Evolutionary conservation across 768 basidiomycete genomes (phyloP).

Genomic region (Termitomyces sp.): DNA sequence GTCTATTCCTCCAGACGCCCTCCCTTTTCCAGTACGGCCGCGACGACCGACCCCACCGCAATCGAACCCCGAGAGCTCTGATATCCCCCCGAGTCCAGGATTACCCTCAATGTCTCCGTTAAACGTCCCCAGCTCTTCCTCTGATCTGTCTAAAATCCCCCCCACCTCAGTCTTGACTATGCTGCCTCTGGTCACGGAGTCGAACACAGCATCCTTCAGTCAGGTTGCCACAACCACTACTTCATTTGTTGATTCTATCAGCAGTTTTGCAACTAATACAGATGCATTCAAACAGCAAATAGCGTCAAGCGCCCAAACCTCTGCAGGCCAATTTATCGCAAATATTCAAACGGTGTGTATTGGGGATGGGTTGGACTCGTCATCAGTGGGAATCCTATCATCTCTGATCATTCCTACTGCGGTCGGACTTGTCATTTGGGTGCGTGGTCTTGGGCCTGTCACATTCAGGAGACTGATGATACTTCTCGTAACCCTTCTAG

Average conservation of each 20-base stretch:
- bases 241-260: constrained; percentile 6
- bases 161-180: neutral
- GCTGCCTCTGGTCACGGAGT: neutral
- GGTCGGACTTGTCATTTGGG: constrained; percentile 66
- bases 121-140: constrained; percentile 1
- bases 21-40: constrained; percentile 9
- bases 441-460: constrained; percentile 26
- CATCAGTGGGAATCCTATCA: constrained; percentile 55
- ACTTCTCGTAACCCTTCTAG: constrained; percentile 26
- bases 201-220: neutral
- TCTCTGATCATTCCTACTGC: constrained; percentile 51
- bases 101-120: constrained; percentile 4
- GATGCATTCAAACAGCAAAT: constrained; percentile 12
- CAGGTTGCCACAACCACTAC: constrained; percentile 16
- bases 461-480: constrained; percentile 9
- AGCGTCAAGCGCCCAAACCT: constrained; percentile 20
- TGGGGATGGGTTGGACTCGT: constrained; percentile 60
- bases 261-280: constrained; percentile 14
- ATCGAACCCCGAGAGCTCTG: neutral
- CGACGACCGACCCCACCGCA: constrained; percentile 9
- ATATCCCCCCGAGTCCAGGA: constrained; percentile 6
- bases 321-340: constrained; percentile 15
- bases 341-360: constrained; percentile 43
- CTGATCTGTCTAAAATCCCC: neutral
- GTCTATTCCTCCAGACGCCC: constrained; percentile 3